phyloP scores from a whole-genome alignment of 176 grass and related monocot genomes.

The Urochloa ruziziensis region DNA sequence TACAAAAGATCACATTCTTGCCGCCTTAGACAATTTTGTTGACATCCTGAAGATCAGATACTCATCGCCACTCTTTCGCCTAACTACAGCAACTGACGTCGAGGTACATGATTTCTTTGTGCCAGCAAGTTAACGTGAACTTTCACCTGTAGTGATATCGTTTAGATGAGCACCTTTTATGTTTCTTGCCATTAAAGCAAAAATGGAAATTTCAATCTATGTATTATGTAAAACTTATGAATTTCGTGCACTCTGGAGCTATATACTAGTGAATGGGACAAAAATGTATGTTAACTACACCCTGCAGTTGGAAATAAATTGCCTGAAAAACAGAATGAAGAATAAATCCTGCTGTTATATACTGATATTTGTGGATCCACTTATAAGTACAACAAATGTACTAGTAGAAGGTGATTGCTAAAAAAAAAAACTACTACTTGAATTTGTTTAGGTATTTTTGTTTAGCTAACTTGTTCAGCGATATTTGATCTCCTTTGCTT shows the following conservation, averaged over 20 bases:
- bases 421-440: background rate
- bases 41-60: conserved; percentile 84
- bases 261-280: background rate
- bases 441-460: background rate
- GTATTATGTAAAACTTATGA: background rate
- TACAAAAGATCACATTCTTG: conserved; percentile 66
- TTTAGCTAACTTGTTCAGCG: background rate
- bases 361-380: background rate
- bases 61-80: conserved; percentile 74
- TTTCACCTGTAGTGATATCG: background rate
- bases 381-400: background rate
- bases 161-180: background rate
- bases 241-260: background rate
- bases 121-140: conserved; percentile 6
- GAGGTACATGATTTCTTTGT: conserved; percentile 48
- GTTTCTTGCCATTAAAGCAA: background rate
- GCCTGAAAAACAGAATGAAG: background rate
- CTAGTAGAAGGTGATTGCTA: background rate
- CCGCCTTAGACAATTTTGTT: conserved; percentile 56
- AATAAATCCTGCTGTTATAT: background rate
- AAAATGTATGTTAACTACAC: background rate
- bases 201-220: background rate
- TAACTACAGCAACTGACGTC: conserved; percentile 53
- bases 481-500: conserved; percentile 3
- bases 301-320: background rate